Evolutionary conservation across 805 yeast species (phyloP).

Genomic region (Yarrowia yakushimensis): DNA sequence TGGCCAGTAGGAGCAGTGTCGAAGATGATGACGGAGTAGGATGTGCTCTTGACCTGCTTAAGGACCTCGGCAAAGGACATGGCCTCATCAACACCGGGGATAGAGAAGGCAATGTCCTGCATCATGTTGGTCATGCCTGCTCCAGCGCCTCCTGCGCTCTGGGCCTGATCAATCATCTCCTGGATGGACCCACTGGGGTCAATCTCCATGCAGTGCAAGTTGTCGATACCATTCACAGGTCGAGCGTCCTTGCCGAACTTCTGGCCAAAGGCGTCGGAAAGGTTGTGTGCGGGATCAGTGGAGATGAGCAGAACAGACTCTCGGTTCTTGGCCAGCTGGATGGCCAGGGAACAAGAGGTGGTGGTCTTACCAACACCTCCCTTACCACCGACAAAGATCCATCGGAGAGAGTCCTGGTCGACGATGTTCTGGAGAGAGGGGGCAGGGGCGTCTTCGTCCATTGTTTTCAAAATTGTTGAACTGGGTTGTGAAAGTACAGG

Average conservation of each 20-base stretch:
- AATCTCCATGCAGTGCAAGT: constrained; percentile 96
- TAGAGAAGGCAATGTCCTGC: constrained; percentile 89
- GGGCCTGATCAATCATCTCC: constrained; percentile 58
- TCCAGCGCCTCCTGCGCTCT: constrained; percentile 34
- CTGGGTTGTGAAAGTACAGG: background rate
- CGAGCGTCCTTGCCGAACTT: constrained; percentile 97
- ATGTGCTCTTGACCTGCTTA: constrained; percentile 81
- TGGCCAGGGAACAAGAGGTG: constrained; percentile 90
- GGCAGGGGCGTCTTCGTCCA: constrained; percentile 34
- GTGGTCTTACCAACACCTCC: constrained; percentile 99
- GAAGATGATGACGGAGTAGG: constrained; percentile 85
- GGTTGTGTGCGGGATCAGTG: constrained; percentile 97
- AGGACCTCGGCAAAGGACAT: constrained; percentile 96
- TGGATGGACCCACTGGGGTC: constrained; percentile 93
- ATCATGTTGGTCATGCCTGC: constrained; percentile 67
- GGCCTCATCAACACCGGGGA: constrained; percentile 99
- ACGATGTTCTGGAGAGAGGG: constrained; percentile 44
- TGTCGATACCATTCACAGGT: constrained; percentile 80
- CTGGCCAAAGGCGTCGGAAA: constrained; percentile 97
- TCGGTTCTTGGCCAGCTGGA: constrained; percentile 82
- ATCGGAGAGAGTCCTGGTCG: constrained; percentile 58
- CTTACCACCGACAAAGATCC: constrained; percentile 99
- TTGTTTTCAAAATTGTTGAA: background rate
- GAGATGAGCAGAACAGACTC: constrained; percentile 86
- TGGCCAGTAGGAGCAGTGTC: constrained; percentile 99